phyloP scores from a whole-genome alignment of 805 yeast species.

The Yarrowia sp. region DNA sequence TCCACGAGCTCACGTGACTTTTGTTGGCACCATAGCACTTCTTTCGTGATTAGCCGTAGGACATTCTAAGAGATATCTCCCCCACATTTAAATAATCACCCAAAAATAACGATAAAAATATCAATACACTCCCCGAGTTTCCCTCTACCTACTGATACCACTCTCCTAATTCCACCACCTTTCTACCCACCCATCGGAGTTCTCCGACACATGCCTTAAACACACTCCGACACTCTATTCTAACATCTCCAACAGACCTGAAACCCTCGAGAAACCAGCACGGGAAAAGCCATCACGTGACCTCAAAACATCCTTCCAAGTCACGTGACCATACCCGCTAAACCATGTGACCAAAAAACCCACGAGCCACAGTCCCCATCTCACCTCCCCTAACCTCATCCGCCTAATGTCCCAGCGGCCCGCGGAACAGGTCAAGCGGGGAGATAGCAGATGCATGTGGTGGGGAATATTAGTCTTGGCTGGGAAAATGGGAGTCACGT shows the following conservation, averaged over 20 bases:
- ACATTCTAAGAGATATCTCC: too few relatives aligned
- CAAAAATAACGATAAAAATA: too few relatives aligned
- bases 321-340: neutral
- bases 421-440: slow-evolving; percentile 11
- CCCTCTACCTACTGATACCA: too few relatives aligned
- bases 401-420: slow-evolving; percentile 25
- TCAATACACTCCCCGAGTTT: too few relatives aligned
- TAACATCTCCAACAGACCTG: too few relatives aligned
- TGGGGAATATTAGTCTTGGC: slow-evolving; percentile 12
- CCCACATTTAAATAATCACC: too few relatives aligned
- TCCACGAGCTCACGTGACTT: too few relatives aligned
- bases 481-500: neutral
- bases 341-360: neutral
- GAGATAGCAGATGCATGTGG: slow-evolving; percentile 22
- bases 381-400: neutral
- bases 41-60: too few relatives aligned
- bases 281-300: neutral
- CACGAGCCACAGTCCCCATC: neutral
- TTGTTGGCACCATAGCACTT: too few relatives aligned
- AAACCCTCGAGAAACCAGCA: neutral
- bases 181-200: neutral
- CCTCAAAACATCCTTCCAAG: neutral
- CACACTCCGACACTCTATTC: neutral
- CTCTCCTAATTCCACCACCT: too few relatives aligned
- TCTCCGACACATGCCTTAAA: neutral